These are phyloP conservation scores for Pelargonium nanum DNA, from an alignment of 345 rosid genomes.

Conservation along the genomic window DNA sequence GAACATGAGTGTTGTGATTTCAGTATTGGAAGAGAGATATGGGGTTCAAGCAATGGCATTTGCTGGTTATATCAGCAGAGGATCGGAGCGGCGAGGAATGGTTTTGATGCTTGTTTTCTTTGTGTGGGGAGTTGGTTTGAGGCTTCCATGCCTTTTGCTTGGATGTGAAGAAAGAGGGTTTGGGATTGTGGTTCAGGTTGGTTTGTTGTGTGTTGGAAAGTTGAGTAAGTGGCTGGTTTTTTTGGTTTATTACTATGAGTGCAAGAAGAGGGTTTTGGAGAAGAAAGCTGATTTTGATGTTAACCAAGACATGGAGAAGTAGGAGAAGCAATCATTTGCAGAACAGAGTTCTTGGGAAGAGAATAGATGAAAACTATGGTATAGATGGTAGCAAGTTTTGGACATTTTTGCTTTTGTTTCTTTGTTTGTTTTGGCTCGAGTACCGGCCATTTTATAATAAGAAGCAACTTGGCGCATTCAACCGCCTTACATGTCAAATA, in stretches of 20 bases:
- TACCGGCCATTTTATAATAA: too few species aligned
- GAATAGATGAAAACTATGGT: too few species aligned
- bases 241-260: slow-evolving; percentile 4
- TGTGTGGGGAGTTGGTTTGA: slow-evolving; percentile 13
- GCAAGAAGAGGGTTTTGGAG: slow-evolving; percentile 6
- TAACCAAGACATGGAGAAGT: too few species aligned
- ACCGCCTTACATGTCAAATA: too few species aligned
- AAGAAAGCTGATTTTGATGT: slow-evolving; percentile 4
- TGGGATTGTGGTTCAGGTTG: slow-evolving; percentile 13
- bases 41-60: slow-evolving; percentile 22
- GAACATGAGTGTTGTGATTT: neutral
- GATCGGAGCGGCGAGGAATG: slow-evolving; percentile 15
- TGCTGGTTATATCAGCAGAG: slow-evolving; percentile 19
- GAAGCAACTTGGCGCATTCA: too few species aligned
- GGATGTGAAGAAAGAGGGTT: slow-evolving; percentile 12
- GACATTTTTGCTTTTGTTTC: too few species aligned
- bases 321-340: too few species aligned
- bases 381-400: too few species aligned
- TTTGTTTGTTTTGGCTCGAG: too few species aligned
- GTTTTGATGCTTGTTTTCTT: slow-evolving; percentile 24
- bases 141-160: slow-evolving; percentile 22
- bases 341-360: too few species aligned
- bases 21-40: slow-evolving; percentile 4
- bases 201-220: neutral
- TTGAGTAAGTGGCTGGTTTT: neutral